phyloP scores from a whole-genome alignment of 805 yeast genomes.

The Zygosaccharomyces kombuchaensis region DNA sequence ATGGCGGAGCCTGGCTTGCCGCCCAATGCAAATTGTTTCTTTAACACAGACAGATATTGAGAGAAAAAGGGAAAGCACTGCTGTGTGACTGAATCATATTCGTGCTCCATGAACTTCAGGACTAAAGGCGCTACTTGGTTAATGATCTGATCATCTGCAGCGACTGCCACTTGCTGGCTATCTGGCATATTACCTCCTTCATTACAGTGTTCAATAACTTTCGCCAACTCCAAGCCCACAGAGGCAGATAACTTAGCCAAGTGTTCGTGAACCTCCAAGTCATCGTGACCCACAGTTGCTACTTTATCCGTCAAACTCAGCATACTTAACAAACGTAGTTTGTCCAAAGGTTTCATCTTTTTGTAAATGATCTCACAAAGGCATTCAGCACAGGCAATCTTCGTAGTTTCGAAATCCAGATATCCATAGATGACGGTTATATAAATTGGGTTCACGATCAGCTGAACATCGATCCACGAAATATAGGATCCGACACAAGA shows the following conservation, averaged over 20 bases:
- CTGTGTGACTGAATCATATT: slow-evolving; percentile 80
- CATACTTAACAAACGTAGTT: slow-evolving; percentile 57
- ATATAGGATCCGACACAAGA: slow-evolving; percentile 78
- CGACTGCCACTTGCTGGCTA: slow-evolving; percentile 32
- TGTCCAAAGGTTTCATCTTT: slow-evolving; percentile 71
- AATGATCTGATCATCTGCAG: slow-evolving; percentile 48
- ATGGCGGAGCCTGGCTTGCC: slow-evolving; percentile 40
- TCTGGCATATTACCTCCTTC: slow-evolving; percentile 32
- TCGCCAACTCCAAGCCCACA: slow-evolving; percentile 71
- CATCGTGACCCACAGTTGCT: slow-evolving; percentile 34
- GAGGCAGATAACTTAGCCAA: slow-evolving; percentile 69
- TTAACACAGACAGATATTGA: slow-evolving; percentile 65
- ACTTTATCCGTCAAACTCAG: slow-evolving; percentile 59
- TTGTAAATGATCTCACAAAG: slow-evolving; percentile 61
- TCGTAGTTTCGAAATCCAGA: slow-evolving; percentile 45
- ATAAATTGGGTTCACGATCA: slow-evolving; percentile 60
- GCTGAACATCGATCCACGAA: slow-evolving; percentile 84
- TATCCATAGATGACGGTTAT: slow-evolving; percentile 55
- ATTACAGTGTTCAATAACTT: slow-evolving; percentile 56
- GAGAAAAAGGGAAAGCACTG: slow-evolving; percentile 81
- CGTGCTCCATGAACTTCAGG: slow-evolving; percentile 68
- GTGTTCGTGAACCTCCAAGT: slow-evolving; percentile 68
- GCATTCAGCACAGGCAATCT: slow-evolving; percentile 52
- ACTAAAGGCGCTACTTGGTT: slow-evolving; percentile 64
- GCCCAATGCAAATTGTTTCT: slow-evolving; percentile 44